Base-by-base conservation (phyloP, 164 flowering plant species). In the Tinospora cordifolia region DNA sequence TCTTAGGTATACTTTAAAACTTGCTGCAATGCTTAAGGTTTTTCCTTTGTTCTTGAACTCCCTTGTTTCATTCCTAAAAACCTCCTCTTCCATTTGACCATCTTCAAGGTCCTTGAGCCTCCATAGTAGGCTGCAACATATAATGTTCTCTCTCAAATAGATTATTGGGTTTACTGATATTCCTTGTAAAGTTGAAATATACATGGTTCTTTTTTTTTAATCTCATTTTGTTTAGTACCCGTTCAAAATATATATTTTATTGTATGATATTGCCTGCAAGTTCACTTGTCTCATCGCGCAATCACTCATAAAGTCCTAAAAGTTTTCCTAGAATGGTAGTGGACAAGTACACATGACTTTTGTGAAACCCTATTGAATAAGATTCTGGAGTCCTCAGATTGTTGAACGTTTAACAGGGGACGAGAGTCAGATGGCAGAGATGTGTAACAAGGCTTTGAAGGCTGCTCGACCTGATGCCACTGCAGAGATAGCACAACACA, bases 391-490 rank as follows among this genome's bases (percentile, higher is more conserved):
- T 68, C 58, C 63, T 75, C 71, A 44, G 21, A 63, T 8, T 62
- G 34, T 65, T 46, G 12, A 6, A 8, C 26, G 15, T 71, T 47
- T 74, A 47, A 66, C 85, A 90, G 96, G 83, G n/a, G 79, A 88
- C 64, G 87, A 74, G 72, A 67, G 40, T 38, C 64, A 68, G 65
- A 81, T 83, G 86, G 75, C 75, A 7, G 86, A 83, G 40, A 85
- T 90, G 90, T 67, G 80, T 60, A 87, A 85, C 62, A 82, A 84
- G 76, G 87, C 90, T 65, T 57, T 83, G 76, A 83, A 81, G 71
- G 84, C 86, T 59, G 90, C 92, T 38, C 82, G 83, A 73, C 88
- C 90, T 27, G 79, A 83, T 57, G 96, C 96, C 24, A 70, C 89
- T 39, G 67, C 83, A 58, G 86, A 82, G 66, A 87, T 90, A 58